phyloP scores from a whole-genome alignment of 73 alveolate species.

The Stentor coeruleus region DNA sequence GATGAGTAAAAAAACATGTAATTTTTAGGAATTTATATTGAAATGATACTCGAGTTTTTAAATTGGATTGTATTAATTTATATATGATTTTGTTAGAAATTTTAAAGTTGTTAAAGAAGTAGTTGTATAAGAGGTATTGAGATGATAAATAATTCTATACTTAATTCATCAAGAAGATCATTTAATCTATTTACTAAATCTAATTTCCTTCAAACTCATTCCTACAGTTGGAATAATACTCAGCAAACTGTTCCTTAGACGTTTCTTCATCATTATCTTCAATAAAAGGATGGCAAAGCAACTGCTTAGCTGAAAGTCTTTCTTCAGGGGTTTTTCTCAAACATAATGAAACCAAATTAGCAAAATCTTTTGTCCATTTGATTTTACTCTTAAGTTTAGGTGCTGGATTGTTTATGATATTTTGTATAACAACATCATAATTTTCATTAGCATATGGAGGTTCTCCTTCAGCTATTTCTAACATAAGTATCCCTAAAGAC shows the following conservation, averaged over 20 bases:
- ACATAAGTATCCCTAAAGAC: constrained; percentile 40
- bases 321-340: neutral
- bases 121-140: too few species aligned
- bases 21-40: too few species aligned
- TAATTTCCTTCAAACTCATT: too few species aligned
- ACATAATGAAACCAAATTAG: neutral
- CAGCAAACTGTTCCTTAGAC: neutral
- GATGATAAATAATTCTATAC: too few species aligned
- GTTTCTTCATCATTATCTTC: constrained; percentile 10
- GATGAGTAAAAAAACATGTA: too few species aligned
- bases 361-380: neutral
- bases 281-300: constrained; percentile 14
- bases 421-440: neutral
- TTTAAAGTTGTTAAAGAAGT: too few species aligned
- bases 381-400: neutral
- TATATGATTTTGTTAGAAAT: too few species aligned
- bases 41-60: too few species aligned
- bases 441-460: neutral
- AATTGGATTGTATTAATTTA: too few species aligned
- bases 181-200: too few species aligned
- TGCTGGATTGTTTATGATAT: neutral
- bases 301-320: neutral
- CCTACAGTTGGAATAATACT: too few species aligned
- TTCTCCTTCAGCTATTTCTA: constrained; percentile 3
- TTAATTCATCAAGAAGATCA: too few species aligned